A percentile compares a stretch with the other conserved stretches of the same genome.
Conservation (phyloP, 1,139 yeast genomes). For the Yamadazyma dushanensis region DNA sequence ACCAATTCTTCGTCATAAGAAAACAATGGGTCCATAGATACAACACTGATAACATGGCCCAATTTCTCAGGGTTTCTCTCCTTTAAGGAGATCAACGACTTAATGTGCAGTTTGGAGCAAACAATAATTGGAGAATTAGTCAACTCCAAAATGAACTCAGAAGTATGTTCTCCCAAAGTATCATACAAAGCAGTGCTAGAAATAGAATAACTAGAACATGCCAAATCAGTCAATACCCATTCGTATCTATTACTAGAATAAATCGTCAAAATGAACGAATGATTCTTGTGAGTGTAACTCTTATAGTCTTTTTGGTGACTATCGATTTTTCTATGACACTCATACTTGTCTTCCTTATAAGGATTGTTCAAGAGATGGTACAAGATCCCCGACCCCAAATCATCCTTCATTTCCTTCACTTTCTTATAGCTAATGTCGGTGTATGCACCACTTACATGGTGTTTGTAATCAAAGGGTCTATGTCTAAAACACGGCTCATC, state of each 20-base stretch:
- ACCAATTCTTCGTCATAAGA: constrained; percentile 20
- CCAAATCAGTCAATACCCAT: constrained; percentile 41
- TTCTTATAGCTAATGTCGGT: constrained; percentile 22
- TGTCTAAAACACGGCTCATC: constrained; percentile 30
- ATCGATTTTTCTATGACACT: constrained; percentile 28
- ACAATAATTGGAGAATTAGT: constrained; percentile 39
- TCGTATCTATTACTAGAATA: constrained; percentile 38
- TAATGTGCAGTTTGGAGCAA: constrained; percentile 32
- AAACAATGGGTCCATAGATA: constrained; percentile 38
- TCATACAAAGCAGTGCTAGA: constrained; percentile 43
- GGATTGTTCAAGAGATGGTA: constrained; percentile 30
- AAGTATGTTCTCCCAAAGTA: constrained; percentile 37
- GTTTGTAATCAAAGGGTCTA: constrained; percentile 32
- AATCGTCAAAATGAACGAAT: constrained; percentile 35
- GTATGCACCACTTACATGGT: constrained; percentile 21
- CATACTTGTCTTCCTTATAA: constrained; percentile 23
- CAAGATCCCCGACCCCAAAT: constrained; percentile 35
- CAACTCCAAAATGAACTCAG: constrained; percentile 32
- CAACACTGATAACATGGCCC: constrained; percentile 27
- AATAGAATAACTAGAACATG: constrained; percentile 35
- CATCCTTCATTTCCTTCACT: constrained; percentile 21
- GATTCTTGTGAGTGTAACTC: constrained; percentile 22
- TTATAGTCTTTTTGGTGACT: constrained; percentile 24
- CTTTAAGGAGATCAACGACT: constrained; percentile 28
- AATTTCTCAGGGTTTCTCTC: constrained; percentile 23